phyloP scores from a whole-genome alignment of 2,329 filamentous ascomycete genomes.

The Exserohilum rostratum region DNA sequence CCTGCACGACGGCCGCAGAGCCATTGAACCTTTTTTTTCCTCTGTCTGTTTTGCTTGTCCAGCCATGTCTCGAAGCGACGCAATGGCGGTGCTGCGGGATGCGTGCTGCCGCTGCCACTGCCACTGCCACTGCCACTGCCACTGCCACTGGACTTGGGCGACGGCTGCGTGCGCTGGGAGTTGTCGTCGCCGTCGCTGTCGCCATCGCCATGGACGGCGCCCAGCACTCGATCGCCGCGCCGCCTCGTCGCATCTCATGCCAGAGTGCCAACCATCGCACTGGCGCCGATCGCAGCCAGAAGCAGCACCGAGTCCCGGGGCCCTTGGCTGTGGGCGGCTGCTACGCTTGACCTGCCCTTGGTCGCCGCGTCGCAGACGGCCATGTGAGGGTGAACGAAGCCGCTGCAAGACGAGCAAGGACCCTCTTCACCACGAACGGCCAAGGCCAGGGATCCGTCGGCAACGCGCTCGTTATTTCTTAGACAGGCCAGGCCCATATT shows the following conservation, averaged over 20 bases:
- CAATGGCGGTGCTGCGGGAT: too few relatives aligned
- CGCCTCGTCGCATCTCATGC: conserved; percentile 11
- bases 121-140: too few relatives aligned
- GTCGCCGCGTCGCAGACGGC: conserved; percentile 10
- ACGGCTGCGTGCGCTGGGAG: too few relatives aligned
- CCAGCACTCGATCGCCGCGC: conserved; percentile 8
- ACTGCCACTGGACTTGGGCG: too few relatives aligned
- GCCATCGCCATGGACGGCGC: too few relatives aligned
- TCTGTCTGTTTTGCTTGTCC: not conserved
- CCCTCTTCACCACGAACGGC: conserved; percentile 13
- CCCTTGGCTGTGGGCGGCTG: not conserved
- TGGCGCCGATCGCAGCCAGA: conserved; percentile 8
- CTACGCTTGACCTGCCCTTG: conserved; percentile 7
- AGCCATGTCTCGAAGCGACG: not conserved
- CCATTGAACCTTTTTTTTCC: not conserved
- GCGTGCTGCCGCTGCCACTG: too few relatives aligned
- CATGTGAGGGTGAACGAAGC: conserved; percentile 3
- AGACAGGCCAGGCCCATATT: conserved; percentile 7
- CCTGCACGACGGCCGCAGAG: not conserved
- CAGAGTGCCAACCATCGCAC: not conserved
- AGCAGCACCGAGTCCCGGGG: not conserved
- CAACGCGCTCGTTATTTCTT: conserved; percentile 15
- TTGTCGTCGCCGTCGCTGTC: too few relatives aligned
- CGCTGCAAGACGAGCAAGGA: conserved; percentile 8
- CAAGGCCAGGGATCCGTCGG: conserved; percentile 17